These are phyloP conservation scores for Chrysoporthe puriensis DNA, from an alignment of 2,329 filamentous ascomycete species.

Conservation along the genomic window DNA sequence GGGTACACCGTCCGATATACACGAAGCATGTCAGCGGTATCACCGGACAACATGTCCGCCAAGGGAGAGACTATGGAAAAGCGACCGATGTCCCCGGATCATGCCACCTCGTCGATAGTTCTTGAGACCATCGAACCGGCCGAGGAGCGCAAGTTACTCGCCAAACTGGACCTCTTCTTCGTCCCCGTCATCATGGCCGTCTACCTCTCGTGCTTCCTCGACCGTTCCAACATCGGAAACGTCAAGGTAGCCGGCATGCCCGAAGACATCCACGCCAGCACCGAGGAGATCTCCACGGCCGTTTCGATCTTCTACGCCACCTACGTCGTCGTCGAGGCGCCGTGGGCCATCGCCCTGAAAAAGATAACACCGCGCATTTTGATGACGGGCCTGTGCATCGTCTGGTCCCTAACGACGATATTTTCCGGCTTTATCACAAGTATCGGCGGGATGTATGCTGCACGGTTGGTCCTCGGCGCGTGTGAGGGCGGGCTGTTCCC, in stretches of 20 bases:
- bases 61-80: slow-evolving; percentile 11
- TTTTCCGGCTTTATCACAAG: slow-evolving; percentile 68
- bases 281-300: slow-evolving; percentile 71
- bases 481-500: slow-evolving; percentile 74
- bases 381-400: slow-evolving; percentile 65
- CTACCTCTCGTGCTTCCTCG: slow-evolving; percentile 77
- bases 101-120: neutral
- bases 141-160: slow-evolving; percentile 60
- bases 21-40: slow-evolving; percentile 6
- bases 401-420: slow-evolving; percentile 72
- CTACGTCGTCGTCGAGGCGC: slow-evolving; percentile 64
- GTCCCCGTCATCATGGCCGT: slow-evolving; percentile 69
- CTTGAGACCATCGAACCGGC: slow-evolving; percentile 23
- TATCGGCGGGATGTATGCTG: slow-evolving; percentile 68
- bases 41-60: slow-evolving; percentile 8
- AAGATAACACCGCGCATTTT: slow-evolving; percentile 67
- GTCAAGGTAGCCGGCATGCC: slow-evolving; percentile 68
- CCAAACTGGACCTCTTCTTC: slow-evolving; percentile 67
- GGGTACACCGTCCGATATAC: too few species aligned
- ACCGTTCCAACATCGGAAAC: slow-evolving; percentile 76
- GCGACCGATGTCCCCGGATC: neutral
- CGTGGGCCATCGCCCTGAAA: slow-evolving; percentile 67
- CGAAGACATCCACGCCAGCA: slow-evolving; percentile 60
- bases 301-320: slow-evolving; percentile 72
- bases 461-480: slow-evolving; percentile 68